These are phyloP conservation scores for Rhynchosporium secalis DNA, from an alignment of 2,329 filamentous ascomycete genomes.

Conservation along the genomic window DNA sequence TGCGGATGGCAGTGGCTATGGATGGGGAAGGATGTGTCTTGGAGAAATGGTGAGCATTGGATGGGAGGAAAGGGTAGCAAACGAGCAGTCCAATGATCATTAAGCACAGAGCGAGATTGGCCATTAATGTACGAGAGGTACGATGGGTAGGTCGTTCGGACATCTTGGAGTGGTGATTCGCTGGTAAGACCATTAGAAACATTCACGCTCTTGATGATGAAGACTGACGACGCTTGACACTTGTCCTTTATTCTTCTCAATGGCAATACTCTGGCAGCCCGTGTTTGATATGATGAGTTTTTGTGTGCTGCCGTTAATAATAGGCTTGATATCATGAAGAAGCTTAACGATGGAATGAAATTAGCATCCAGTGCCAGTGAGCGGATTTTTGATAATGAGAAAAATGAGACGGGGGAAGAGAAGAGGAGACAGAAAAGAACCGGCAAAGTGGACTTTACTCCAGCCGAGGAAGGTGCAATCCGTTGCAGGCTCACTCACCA, in stretches of 20 bases:
- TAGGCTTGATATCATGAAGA: slow-evolving; percentile 14
- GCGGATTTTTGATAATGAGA: slow-evolving; percentile 5
- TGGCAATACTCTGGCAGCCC: neutral
- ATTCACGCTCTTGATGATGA: neutral
- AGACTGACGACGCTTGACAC: neutral
- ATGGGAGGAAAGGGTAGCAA: neutral
- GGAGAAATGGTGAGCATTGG: neutral
- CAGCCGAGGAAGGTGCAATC: slow-evolving; percentile 1
- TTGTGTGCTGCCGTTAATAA: slow-evolving; percentile 9
- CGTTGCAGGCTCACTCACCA: neutral
- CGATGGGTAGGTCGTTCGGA: neutral
- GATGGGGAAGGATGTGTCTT: neutral
- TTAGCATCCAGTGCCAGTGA: slow-evolving; percentile 11
- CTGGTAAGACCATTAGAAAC: neutral
- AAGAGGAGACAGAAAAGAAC: neutral
- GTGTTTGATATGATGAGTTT: neutral
- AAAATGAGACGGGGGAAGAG: neutral
- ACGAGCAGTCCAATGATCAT: neutral
- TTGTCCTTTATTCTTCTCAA: neutral
- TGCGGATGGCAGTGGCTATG: neutral
- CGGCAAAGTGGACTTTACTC: neutral
- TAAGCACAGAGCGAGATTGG: neutral
- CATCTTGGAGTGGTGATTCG: neutral
- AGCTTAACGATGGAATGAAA: slow-evolving; percentile 19
- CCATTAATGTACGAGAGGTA: neutral